Conservation (phyloP, 169 alveolate species). For the Amoebophrya sp. region DNA sequence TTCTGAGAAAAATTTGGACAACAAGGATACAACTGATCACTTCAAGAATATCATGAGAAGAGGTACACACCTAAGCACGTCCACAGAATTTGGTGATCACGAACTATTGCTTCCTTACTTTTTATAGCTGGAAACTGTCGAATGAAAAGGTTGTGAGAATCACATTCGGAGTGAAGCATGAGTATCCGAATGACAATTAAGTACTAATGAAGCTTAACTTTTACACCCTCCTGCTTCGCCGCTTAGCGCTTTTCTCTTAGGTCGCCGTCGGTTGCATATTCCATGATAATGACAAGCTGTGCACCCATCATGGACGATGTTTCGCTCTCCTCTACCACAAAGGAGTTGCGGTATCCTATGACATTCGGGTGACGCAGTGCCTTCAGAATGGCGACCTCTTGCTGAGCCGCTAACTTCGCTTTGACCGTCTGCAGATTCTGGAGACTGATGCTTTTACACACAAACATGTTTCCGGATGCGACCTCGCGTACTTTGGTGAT, state of each 20-base stretch:
- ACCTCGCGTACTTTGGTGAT: not conserved
- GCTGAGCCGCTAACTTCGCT: not conserved
- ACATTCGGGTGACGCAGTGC: not conserved
- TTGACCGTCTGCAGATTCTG: not conserved
- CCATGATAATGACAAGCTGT: not conserved
- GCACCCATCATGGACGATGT: not conserved
- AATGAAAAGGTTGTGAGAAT: no score
- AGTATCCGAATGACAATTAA: no score
- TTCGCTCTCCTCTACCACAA: not conserved
- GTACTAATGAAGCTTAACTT: no score
- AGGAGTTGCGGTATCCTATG: not conserved
- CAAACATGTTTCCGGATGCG: not conserved
- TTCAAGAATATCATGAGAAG: no score
- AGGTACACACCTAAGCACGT: no score
- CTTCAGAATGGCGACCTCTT: not conserved
- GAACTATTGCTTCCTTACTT: no score
- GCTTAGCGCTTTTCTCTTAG: not conserved
- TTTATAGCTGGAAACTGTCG: no score
- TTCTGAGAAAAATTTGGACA: no score
- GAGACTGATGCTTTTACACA: not conserved
- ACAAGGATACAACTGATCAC: no score
- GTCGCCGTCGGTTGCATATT: not conserved
- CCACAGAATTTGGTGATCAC: no score
- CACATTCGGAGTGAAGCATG: no score
- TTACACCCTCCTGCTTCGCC: not conserved